A percentile compares a stretch with the other conserved stretches of the same genome.
Evolutionary conservation across 2,329 filamentous ascomycete species (phyloP).

Genomic region (Daldinia eschscholtzii): DNA sequence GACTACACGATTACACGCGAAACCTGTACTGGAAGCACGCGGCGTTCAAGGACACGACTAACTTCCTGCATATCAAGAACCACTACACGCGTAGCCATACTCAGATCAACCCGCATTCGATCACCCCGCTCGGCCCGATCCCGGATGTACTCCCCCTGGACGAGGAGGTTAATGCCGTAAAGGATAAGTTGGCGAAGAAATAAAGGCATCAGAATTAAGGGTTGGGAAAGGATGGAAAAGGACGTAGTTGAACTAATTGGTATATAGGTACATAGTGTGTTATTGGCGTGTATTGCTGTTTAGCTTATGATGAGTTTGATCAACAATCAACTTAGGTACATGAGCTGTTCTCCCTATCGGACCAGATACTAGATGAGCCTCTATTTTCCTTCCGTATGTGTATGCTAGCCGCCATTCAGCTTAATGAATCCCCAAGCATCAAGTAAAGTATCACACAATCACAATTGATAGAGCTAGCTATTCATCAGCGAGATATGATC

Average conservation of each 20-base stretch:
- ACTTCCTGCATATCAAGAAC: constrained; percentile 96
- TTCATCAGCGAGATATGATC: too few species aligned
- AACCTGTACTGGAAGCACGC: constrained; percentile 85
- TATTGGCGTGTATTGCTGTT: neutral
- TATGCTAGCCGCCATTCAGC: too few species aligned
- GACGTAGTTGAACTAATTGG: neutral
- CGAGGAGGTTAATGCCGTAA: constrained; percentile 78
- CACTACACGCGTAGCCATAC: constrained; percentile 73
- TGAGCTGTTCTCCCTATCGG: too few species aligned
- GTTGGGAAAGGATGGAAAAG: neutral
- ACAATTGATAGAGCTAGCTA: too few species aligned
- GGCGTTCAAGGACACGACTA: constrained; percentile 84
- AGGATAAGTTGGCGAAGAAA: constrained; percentile 32
- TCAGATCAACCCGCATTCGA: constrained; percentile 76
- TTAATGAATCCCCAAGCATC: too few species aligned
- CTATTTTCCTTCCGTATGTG: too few species aligned
- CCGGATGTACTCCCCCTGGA: constrained; percentile 83
- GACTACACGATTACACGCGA: constrained; percentile 83
- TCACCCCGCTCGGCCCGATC: constrained; percentile 87
- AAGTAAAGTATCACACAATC: too few species aligned
- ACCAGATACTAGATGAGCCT: too few species aligned
- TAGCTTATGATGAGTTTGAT: neutral
- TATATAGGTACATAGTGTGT: neutral
- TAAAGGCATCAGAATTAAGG: neutral
- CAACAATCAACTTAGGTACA: too few species aligned